Evolutionary conservation across 306 rosid genomes (phyloP).

Genomic region (Medicago arabica): DNA sequence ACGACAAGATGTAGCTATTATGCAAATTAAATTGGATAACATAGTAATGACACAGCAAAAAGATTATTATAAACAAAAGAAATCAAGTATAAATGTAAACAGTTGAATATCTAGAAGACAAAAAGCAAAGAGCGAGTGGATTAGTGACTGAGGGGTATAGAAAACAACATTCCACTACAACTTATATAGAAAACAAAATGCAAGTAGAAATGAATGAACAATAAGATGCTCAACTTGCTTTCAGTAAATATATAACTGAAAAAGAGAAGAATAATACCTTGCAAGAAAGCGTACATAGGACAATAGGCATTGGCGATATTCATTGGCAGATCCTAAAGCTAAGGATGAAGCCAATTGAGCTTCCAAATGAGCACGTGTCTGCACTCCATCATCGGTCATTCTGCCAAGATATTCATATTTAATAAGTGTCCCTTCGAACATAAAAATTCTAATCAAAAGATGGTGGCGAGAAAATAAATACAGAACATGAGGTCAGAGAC

Average conservation of each 20-base stretch:
- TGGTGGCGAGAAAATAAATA: not conserved
- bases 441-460: conserved; percentile 7
- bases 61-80: too few relatives aligned
- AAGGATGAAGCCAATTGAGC: conserved; percentile 88
- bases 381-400: conserved; percentile 93
- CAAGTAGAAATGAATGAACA: not conserved
- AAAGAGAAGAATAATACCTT: conserved; percentile 57
- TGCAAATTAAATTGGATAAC: too few relatives aligned
- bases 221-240: conserved; percentile 19
- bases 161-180: conserved; percentile 10
- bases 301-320: conserved; percentile 89
- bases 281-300: conserved; percentile 91
- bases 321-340: conserved; percentile 88
- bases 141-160: not conserved
- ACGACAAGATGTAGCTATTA: not conserved
- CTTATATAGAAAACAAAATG: conserved; percentile 2
- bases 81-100: too few relatives aligned
- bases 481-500: not conserved
- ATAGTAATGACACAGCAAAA: too few relatives aligned
- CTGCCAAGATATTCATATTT: conserved; percentile 52
- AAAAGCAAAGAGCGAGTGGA: not conserved
- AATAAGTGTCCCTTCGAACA: conserved; percentile 17
- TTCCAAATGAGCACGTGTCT: conserved; percentile 98
- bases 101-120: not conserved
- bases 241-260: conserved; percentile 9